phyloP scores from a whole-genome alignment of 805 yeast genomes.

The Groenewaldozyma tartarivorans region DNA sequence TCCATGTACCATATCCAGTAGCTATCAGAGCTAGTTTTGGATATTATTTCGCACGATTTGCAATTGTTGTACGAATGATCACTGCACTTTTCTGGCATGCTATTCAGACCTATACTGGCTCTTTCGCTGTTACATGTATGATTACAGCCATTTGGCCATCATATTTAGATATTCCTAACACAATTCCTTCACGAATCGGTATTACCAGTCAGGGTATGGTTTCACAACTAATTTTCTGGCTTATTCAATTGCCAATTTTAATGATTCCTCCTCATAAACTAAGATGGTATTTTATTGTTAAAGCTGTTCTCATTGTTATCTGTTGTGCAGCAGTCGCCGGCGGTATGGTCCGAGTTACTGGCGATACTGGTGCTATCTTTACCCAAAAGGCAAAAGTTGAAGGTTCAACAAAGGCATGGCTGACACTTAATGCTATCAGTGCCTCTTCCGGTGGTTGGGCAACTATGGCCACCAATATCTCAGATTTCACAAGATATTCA shows the following conservation, averaged over 20 bases:
- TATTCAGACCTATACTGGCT: slow-evolving; percentile 14
- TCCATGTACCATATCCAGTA: slow-evolving; percentile 22
- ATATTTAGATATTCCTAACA: slow-evolving; percentile 18
- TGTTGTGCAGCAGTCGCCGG: slow-evolving; percentile 75
- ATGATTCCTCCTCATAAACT: slow-evolving; percentile 74
- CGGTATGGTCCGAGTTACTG: slow-evolving; percentile 74
- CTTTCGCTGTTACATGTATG: slow-evolving; percentile 11
- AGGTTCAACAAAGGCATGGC: slow-evolving; percentile 18
- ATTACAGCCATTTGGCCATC: slow-evolving; percentile 16
- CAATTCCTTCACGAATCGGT: slow-evolving; percentile 63
- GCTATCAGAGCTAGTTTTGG: slow-evolving; percentile 19
- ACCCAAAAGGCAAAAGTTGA: slow-evolving; percentile 35
- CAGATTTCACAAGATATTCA: slow-evolving; percentile 15
- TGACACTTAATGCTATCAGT: slow-evolving; percentile 17
- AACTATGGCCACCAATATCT: slow-evolving; percentile 28
- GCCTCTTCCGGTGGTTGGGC: slow-evolving; percentile 22
- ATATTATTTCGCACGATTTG: slow-evolving; percentile 12
- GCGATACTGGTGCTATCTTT: slow-evolving; percentile 66
- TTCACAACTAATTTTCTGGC: slow-evolving; percentile 76
- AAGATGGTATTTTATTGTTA: slow-evolving; percentile 73
- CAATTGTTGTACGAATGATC: slow-evolving; percentile 14
- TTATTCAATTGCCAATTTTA: slow-evolving; percentile 67
- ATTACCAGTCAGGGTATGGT: slow-evolving; percentile 46
- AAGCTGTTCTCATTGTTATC: slow-evolving; percentile 66
- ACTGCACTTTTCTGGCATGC: slow-evolving; percentile 17